Evolutionary conservation across 495 filamentous ascomycete genomes (phyloP), one percentile per base, ranked within the genome.

Genomic region (Penicillium egyptiacum): DNA sequence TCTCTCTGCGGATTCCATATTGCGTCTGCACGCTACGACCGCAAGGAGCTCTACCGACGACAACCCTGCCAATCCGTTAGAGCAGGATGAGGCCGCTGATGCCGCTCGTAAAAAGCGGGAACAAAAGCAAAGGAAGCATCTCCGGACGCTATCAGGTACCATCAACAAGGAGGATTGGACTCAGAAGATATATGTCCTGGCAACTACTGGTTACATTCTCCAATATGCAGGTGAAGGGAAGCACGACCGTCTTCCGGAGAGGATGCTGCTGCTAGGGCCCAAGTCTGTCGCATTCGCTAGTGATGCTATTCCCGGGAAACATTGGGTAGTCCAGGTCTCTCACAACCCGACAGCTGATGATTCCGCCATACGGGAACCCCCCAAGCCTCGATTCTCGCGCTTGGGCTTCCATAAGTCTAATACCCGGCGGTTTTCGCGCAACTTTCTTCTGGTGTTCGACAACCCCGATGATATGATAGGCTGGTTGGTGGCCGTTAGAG

Each of bases 241-340:
- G 37, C 86, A 86, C 65, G 88, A 96, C 66, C 80, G 94, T 45
- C 64, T 91, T 0, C 94, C 94, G 0, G 94, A 98, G 72, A 92
- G 89, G 73, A 82, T 94, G 62, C 75, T 98, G 62, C 86, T 88
- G 35, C 76, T 98, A 25, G 88, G 88, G 2, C 88, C 87, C 56
- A 83, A 90, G 17, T 96, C 94, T 6, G 91, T 91, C 12, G 94
- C 94, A 19, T 98, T 96, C 75, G 94, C 89, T 0, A 96, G 87
- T 61, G 94, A 98, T 71, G 83, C 88, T 3, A 94, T 98, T 58
- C 91, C 92, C 0, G 94, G 94, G 23, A 88, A 87, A 58, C 94
- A 93, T 61, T 96, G 87, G 84, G 94, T 98, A 2, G 65, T 98
- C 49, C 94, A 97, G 63, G 82, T 98, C 14, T 90, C 88, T n/a